phyloP scores from a whole-genome alignment of 2,329 filamentous ascomycete genomes.

The Colletotrichum spaethianum region DNA sequence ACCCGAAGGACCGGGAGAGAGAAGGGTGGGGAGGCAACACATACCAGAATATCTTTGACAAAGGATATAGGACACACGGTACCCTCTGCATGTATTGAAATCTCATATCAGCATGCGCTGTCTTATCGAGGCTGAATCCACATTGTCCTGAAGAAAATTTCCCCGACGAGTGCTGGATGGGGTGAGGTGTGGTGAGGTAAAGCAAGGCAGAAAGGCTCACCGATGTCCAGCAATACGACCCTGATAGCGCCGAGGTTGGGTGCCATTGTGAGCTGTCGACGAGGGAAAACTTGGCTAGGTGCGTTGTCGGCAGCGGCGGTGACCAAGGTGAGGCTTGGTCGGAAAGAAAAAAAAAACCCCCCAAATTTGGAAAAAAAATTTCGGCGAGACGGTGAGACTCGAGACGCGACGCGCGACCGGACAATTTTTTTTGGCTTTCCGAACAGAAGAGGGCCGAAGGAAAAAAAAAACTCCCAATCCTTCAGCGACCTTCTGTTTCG shows the following conservation, averaged over 20 bases:
- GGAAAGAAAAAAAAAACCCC: background rate
- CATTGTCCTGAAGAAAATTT: background rate
- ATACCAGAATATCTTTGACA: constrained; percentile 86
- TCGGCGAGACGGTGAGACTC: constrained; percentile 15
- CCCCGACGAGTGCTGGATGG: background rate
- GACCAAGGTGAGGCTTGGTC: background rate
- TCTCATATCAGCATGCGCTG: constrained; percentile 27
- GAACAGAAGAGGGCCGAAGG: too few species aligned
- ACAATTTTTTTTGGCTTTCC: background rate
- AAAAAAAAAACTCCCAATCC: constrained; percentile 7
- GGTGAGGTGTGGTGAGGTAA: constrained; percentile 11
- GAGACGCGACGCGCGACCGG: constrained; percentile 27
- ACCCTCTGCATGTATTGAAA: constrained; percentile 71
- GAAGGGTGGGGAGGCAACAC: constrained; percentile 57
- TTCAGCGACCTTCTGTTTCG: constrained; percentile 26
- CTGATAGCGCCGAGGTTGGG: constrained; percentile 53
- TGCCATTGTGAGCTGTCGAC: constrained; percentile 48
- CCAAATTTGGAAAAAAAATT: too few species aligned
- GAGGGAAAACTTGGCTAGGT: constrained; percentile 3
- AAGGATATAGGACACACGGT: constrained; percentile 88
- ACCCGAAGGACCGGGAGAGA: constrained; percentile 38
- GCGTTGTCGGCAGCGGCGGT: constrained; percentile 8
- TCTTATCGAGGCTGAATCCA: constrained; percentile 14
- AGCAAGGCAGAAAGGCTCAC: constrained; percentile 56
- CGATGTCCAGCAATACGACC: constrained; percentile 71